Evolutionary conservation across 1,284 basidiomycete genomes (phyloP), one percentile per base, ranked within the genome.

Genomic region (Cutaneotrichosporon mucoides): DNA sequence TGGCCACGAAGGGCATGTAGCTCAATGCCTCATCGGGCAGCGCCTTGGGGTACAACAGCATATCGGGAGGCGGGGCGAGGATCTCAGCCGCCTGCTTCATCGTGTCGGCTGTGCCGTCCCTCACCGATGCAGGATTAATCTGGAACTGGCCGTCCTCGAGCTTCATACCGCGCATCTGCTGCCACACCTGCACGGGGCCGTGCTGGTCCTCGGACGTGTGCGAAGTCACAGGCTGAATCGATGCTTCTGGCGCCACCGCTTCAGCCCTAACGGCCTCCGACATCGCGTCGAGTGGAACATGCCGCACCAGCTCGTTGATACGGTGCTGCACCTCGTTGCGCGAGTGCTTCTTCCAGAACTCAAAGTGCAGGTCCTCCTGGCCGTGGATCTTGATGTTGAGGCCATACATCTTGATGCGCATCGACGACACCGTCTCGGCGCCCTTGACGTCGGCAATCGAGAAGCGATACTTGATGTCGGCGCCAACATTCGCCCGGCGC

Each of bases 311-410:
- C n/a, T 56, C 54, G 59, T 68, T 66, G 47, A 69, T 63, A 4
- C 65, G 59, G 11, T 52, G 43, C 5, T 68, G 64, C 15, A 73
- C 83, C 56, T 85, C 82, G 55, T 84, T 81, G 37, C 85, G 76
- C 4, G 76, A 65, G 6, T 75, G 68, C 24, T 71, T 67, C 8
- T 74, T 77, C 64, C 77, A 79, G 71, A 87, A 86, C 41, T 82
- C 79, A 61, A 88, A 82, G 33, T 74, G 75, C 37, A 86, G 62
- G 59, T 83, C 81, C 4, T 73, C 64, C 43, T 82, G 81, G 10
- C 83, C 84, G 42, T 81, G 77, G 10, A 86, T 74, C 53, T 82
- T 77, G 9, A 87, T 65, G 7, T 77, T 68, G 53, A 87, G 64
- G 6, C 82, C 82, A 62, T 82, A 76, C n/a, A 79, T 72, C n/a